Conservation (phyloP, 139 green algal genomes). For the Nannochloris sp. region DNA sequence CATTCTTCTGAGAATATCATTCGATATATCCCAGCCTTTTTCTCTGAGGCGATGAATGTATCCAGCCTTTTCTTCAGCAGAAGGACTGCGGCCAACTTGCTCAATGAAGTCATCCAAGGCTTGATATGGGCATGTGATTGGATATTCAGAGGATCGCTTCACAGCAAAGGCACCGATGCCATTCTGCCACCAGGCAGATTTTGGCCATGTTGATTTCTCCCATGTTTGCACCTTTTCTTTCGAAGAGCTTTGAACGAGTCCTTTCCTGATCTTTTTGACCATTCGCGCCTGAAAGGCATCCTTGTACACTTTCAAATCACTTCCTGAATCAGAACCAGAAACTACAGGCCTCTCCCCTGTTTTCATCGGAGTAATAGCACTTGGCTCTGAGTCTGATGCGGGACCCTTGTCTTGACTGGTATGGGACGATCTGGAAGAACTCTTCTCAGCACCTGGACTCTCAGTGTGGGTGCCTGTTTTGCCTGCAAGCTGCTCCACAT, state of each 20-base stretch:
- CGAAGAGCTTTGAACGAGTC: neutral
- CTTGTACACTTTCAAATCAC: neutral
- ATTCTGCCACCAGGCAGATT: slow-evolving; percentile 20
- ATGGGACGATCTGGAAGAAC: too few species aligned
- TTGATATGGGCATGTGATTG: slow-evolving; percentile 41
- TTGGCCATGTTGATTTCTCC: slow-evolving; percentile 34
- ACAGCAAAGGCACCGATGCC: slow-evolving; percentile 31
- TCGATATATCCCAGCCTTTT: slow-evolving; percentile 62
- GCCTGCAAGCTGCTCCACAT: too few species aligned
- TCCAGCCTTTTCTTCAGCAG: slow-evolving; percentile 23
- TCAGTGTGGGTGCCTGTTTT: too few species aligned
- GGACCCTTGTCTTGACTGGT: too few species aligned
- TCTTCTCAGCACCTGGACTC: too few species aligned
- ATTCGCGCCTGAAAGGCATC: neutral
- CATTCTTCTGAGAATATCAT: slow-evolving; percentile 15
- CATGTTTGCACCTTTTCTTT: slow-evolving; percentile 10
- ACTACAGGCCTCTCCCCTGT: too few species aligned
- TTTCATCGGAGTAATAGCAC: too few species aligned
- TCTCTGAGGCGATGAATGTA: slow-evolving; percentile 68
- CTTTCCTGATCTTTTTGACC: neutral
- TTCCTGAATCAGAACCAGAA: too few species aligned
- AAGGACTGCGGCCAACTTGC: slow-evolving; percentile 23
- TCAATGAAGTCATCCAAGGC: slow-evolving; percentile 57
- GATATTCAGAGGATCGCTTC: slow-evolving; percentile 44
- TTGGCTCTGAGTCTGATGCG: too few species aligned